A percentile compares a stretch with the other conserved stretches of the same genome.
phyloP scores from a whole-genome alignment of 2,329 filamentous ascomycete genomes.

The Ceratocystis alfenasii region DNA sequence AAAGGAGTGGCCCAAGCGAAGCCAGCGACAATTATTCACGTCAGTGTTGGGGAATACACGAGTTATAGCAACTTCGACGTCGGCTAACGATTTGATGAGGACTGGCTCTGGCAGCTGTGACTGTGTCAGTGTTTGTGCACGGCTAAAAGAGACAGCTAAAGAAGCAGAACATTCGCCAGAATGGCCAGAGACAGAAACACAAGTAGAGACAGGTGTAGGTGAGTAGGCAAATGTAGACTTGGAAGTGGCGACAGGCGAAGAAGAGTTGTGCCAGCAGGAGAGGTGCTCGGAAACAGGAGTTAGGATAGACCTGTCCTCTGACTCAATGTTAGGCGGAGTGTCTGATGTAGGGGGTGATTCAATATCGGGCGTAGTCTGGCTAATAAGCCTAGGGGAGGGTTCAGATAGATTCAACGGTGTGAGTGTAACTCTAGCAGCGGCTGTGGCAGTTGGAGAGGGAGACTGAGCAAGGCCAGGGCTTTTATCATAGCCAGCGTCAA shows the following conservation, averaged over 20 bases:
- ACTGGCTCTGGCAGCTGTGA: slow-evolving; percentile 8
- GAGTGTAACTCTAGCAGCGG: not conserved
- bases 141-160: slow-evolving; percentile 13
- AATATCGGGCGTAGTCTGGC: not conserved
- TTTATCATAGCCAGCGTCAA: not conserved
- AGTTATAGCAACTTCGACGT: slow-evolving; percentile 29
- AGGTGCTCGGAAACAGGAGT: not conserved
- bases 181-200: slow-evolving; percentile 1
- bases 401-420: not conserved
- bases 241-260: not conserved
- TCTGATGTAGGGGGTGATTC: not conserved
- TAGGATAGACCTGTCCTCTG: not conserved
- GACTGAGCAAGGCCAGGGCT: not conserved
- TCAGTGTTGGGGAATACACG: slow-evolving; percentile 28
- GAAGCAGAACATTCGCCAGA: slow-evolving; percentile 5
- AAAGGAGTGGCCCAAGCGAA: slow-evolving; percentile 20
- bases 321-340: not conserved
- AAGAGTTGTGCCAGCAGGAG: not conserved
- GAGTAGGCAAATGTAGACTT: not conserved
- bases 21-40: slow-evolving; percentile 26
- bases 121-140: slow-evolving; percentile 7
- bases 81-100: slow-evolving; percentile 20
- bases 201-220: not conserved
- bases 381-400: not conserved
- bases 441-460: not conserved